These are phyloP conservation scores for Solanum clarkiae DNA, from an alignment of 257 asterid genomes.

Conservation along the genomic window DNA sequence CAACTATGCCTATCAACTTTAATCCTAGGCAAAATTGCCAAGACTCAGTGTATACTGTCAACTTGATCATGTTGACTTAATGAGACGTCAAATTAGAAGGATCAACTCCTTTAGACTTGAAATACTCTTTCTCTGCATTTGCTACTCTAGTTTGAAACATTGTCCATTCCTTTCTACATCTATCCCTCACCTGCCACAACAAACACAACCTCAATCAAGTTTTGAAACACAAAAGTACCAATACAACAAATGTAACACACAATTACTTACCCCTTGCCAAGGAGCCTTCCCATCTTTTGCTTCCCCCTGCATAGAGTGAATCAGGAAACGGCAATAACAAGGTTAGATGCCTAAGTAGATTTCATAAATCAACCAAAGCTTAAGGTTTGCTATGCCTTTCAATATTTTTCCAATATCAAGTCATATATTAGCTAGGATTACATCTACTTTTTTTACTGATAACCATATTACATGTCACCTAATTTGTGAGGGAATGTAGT, in stretches of 20 bases:
- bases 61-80: background rate
- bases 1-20: background rate
- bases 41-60: background rate
- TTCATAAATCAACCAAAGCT: background rate
- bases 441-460: background rate
- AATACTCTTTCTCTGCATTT: slow-evolving; percentile 54
- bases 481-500: background rate
- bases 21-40: background rate
- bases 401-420: background rate
- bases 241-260: background rate
- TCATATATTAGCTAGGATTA: background rate
- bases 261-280: slow-evolving; percentile 65
- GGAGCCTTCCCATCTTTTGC: slow-evolving; percentile 49
- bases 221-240: background rate
- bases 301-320: slow-evolving; percentile 34
- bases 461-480: background rate
- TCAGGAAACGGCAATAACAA: background rate
- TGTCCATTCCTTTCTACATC: slow-evolving; percentile 69
- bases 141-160: slow-evolving; percentile 50
- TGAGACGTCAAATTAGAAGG: slow-evolving; percentile 19
- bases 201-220: background rate
- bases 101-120: slow-evolving; percentile 38
- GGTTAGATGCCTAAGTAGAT: background rate
- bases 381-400: background rate
- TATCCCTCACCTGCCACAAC: slow-evolving; percentile 43